Conservation (phyloP, 176 grass and related monocot genomes). For the Carex scoparia region DNA sequence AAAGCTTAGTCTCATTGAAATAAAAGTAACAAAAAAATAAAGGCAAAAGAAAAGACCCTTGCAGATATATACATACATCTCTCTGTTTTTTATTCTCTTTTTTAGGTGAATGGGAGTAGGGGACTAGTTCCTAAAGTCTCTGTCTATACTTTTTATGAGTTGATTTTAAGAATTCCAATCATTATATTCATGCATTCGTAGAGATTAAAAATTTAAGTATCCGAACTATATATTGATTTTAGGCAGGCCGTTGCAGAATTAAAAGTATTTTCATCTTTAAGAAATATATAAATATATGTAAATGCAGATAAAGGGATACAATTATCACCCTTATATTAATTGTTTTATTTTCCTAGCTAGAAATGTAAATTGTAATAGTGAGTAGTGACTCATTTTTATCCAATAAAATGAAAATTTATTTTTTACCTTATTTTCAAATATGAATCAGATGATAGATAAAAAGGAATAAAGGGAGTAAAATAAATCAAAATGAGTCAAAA, state of each 20-base stretch:
- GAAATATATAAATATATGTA: too few relatives aligned
- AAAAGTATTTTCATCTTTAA: neutral
- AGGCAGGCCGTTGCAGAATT: neutral
- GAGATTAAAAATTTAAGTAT: neutral
- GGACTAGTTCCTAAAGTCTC: neutral
- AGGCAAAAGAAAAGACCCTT: neutral
- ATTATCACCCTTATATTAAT: too few relatives aligned
- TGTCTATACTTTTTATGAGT: conserved; percentile 8
- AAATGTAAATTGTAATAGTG: too few relatives aligned
- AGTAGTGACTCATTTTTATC: too few relatives aligned
- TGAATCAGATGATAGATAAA: too few relatives aligned
- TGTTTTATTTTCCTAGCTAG: too few relatives aligned
- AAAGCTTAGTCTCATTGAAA: conserved; percentile 3
- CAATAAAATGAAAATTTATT: too few relatives aligned
- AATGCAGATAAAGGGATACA: too few relatives aligned
- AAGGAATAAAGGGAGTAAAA: too few relatives aligned
- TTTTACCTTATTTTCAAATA: too few relatives aligned
- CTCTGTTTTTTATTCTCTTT: conserved; percentile 14
- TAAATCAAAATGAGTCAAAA: too few relatives aligned
- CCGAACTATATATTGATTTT: neutral
- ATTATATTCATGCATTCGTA: neutral
- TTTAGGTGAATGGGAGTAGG: conserved; percentile 16
- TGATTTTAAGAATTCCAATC: neutral
- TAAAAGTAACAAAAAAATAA: conserved; percentile 5
- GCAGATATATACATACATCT: neutral